Conservation (phyloP, 2,329 filamentous ascomycete genomes). For the Pseudogymnoascus sp. region DNA sequence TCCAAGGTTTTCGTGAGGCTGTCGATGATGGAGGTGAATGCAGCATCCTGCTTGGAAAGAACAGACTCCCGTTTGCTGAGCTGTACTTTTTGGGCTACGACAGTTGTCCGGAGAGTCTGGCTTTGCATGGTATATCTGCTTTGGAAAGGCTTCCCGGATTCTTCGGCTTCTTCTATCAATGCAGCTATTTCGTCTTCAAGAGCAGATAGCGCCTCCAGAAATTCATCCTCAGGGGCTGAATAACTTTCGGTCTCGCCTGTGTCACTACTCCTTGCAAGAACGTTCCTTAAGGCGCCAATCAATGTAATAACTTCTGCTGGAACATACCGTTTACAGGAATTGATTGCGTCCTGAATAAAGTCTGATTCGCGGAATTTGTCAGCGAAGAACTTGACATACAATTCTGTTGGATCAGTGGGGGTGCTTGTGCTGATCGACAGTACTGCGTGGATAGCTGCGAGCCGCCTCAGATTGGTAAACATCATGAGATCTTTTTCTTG, state of each 20-base stretch:
- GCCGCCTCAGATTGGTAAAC: not conserved
- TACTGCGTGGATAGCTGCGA: not conserved
- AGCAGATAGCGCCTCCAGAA: slow-evolving; percentile 17
- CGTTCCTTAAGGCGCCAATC: slow-evolving; percentile 35
- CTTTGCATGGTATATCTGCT: slow-evolving; percentile 69
- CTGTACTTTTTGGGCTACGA: slow-evolving; percentile 75
- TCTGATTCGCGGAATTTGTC: slow-evolving; percentile 46
- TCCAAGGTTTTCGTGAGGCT: slow-evolving; percentile 44
- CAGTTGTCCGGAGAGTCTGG: slow-evolving; percentile 65
- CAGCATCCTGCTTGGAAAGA: slow-evolving; percentile 62
- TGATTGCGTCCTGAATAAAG: slow-evolving; percentile 38
- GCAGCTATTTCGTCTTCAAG: slow-evolving; percentile 40
- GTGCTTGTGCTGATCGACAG: not conserved
- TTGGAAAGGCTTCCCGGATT: slow-evolving; percentile 47
- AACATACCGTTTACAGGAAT: slow-evolving; percentile 52
- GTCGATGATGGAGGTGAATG: slow-evolving; percentile 61
- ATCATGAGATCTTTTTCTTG: not conserved
- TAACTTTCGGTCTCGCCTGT: slow-evolving; percentile 23
- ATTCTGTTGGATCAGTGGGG: slow-evolving; percentile 29
- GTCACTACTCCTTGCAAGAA: slow-evolving; percentile 18
- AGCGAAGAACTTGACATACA: slow-evolving; percentile 56
- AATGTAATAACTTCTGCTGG: slow-evolving; percentile 41
- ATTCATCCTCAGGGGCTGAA: slow-evolving; percentile 23
- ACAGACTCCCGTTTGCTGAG: slow-evolving; percentile 67
- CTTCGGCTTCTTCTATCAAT: slow-evolving; percentile 40